Evolutionary conservation across 1,284 basidiomycete species (phyloP).

Genomic region (Mycosarcoma maydis): DNA sequence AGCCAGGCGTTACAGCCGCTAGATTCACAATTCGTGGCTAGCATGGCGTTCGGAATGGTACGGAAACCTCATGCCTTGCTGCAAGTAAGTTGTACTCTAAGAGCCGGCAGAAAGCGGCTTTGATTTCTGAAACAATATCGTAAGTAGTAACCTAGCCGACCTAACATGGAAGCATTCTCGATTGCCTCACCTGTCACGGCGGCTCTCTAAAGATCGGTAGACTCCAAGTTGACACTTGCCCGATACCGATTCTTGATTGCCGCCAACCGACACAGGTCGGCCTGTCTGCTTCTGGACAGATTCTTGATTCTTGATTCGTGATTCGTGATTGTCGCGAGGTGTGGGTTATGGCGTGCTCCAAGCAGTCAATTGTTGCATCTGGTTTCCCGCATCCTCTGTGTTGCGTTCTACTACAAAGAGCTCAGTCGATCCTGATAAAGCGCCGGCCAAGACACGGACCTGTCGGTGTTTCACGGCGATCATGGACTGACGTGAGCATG

Average conservation of each 20-base stretch:
- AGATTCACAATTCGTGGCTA: not conserved
- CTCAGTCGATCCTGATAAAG: too few species aligned
- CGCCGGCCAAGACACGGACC: not conserved
- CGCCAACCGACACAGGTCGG: not conserved
- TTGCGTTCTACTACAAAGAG: too few species aligned
- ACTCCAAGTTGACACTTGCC: not conserved
- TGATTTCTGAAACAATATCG: too few species aligned
- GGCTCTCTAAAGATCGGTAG: too few species aligned
- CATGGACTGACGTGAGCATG: too few species aligned
- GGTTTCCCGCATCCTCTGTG: not conserved
- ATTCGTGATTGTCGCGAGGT: too few species aligned
- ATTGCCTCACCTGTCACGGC: too few species aligned
- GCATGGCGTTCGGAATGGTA: slow-evolving; percentile 5
- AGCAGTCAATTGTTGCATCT: not conserved
- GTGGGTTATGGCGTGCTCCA: slow-evolving; percentile 30
- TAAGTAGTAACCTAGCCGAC: too few species aligned
- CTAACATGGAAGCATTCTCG: too few species aligned
- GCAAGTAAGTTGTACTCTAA: not conserved
- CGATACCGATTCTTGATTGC: not conserved
- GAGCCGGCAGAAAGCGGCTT: slow-evolving; percentile 30
- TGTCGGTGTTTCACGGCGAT: too few species aligned
- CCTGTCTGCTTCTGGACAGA: too few species aligned
- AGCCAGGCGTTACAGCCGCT: not conserved
- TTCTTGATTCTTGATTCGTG: too few species aligned
- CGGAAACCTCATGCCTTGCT: slow-evolving; percentile 1